Evolutionary conservation across 306 rosid species (phyloP).

Genomic region (Cucurbita pepo): DNA sequence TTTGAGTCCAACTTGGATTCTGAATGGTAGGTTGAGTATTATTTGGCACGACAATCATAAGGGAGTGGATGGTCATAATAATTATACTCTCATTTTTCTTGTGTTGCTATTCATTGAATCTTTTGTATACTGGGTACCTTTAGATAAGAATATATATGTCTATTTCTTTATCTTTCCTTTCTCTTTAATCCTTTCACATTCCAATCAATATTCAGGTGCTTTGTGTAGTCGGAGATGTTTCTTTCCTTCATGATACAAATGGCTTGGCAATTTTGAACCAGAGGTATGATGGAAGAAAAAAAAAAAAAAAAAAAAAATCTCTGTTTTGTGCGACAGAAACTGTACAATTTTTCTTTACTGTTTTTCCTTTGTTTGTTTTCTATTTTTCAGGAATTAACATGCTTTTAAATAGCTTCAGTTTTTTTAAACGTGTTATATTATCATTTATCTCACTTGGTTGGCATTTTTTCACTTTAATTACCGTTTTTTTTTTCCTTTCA

Average conservation of each 20-base stretch:
- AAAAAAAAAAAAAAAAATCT: conserved; percentile 8
- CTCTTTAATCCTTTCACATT: conserved; percentile 9
- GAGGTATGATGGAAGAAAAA: conserved; percentile 31
- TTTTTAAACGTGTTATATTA: background rate
- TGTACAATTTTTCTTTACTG: no score
- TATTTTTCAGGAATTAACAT: background rate
- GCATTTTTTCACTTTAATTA: background rate
- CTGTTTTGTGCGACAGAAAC: background rate
- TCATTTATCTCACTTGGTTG: background rate
- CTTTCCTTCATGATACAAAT: conserved; percentile 84
- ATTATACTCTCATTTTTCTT: background rate
- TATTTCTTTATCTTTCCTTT: background rate
- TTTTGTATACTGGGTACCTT: background rate
- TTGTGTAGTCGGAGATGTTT: conserved; percentile 82
- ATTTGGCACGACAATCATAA: background rate
- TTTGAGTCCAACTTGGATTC: background rate
- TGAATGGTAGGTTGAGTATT: background rate
- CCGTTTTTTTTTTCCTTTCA: background rate
- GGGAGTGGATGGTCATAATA: background rate
- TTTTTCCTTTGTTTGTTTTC: no score
- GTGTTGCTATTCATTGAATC: background rate
- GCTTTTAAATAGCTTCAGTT: background rate
- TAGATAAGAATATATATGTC: background rate
- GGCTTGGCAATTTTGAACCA: conserved; percentile 72
- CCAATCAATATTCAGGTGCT: conserved; percentile 39